Base-by-base conservation (phyloP, 805 yeast genomes). In the Metahyphopichia silvanorum region DNA sequence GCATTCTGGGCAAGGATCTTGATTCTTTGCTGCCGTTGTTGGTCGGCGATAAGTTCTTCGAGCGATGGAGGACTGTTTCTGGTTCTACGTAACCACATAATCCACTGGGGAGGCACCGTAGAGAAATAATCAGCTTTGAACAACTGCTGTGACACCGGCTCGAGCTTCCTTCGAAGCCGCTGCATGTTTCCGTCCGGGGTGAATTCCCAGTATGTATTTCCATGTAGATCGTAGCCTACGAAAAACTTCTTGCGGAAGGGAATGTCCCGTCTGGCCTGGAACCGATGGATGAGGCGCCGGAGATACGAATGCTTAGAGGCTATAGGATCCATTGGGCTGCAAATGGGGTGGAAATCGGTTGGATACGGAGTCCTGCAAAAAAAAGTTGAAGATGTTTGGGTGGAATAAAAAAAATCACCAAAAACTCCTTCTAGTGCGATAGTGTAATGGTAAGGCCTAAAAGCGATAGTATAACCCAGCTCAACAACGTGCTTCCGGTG, bases 191-290 rank as follows among this genome's bases (percentile, higher is more conserved):
- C 71, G 38, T 76, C 78, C 16, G 74, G 62, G 32, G 69, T 67
- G 55, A 82, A 79, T 53, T 86, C 95, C 95, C 95, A 86, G 60
- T 81, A 86, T 2, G 91, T 78, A 53, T 86, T 86, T 2, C 93
- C 95, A 24, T 77, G 78, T n/a, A 86, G 64, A 49, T 86, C 95
- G 49, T 83, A 85, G 2, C 87, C 85, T 7, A 79, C 67, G 45
- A 85, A 84, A 63, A 79, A 85, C 51, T 68, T 71, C 34, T 69
- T 70, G 25, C 94, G 69, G 53, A 84, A 78, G 0, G 95, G 95
- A 3, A 85, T 68, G 27, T 65, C 71, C 27, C 80, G 58, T 4
- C 82, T 55, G 0, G 88, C 70, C 45, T 71, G 74, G 77, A 80
- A 85, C 43, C 65, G 63, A 55, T 74, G 72, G 34, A 69, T 61